These are phyloP conservation scores for Cyathus striatus DNA, from an alignment of 768 basidiomycete genomes.

Conservation along the genomic window DNA sequence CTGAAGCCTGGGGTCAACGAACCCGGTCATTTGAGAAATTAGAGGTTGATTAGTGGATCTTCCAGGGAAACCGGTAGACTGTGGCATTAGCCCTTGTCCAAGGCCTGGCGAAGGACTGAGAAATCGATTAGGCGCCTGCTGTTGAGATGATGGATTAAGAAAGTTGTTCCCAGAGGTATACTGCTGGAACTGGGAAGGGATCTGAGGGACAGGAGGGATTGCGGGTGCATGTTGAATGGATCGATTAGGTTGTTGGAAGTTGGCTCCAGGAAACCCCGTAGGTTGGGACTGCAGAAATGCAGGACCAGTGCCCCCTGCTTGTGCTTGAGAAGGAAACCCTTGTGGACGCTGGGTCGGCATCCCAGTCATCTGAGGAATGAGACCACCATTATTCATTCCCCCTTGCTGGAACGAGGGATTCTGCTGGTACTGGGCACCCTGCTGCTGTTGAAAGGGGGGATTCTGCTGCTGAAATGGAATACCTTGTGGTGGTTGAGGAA, in stretches of 20 bases:
- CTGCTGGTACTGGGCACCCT: slow-evolving; percentile 18
- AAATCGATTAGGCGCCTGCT: slow-evolving; percentile 43
- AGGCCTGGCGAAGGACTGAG: slow-evolving; percentile 52
- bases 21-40: slow-evolving; percentile 74
- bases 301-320: slow-evolving; percentile 43
- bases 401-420: slow-evolving; percentile 23
- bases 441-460: slow-evolving; percentile 33
- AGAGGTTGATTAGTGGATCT: slow-evolving; percentile 34
- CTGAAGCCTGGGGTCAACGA: slow-evolving; percentile 74
- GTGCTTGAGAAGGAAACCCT: slow-evolving; percentile 57
- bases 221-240: slow-evolving; percentile 43
- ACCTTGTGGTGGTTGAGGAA: slow-evolving; percentile 37
- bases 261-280: slow-evolving; percentile 42
- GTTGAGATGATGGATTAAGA: slow-evolving; percentile 33
- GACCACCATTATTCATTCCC: slow-evolving; percentile 27
- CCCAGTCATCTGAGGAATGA: slow-evolving; percentile 63
- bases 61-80: slow-evolving; percentile 53
- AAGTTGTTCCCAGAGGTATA: slow-evolving; percentile 36
- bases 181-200: slow-evolving; percentile 59
- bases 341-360: slow-evolving; percentile 36
- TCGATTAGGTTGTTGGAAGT: slow-evolving; percentile 40
- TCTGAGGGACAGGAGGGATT: slow-evolving; percentile 59
- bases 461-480: slow-evolving; percentile 42
- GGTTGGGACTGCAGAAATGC: slow-evolving; percentile 45
- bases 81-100: slow-evolving; percentile 38